Conservation (phyloP, 2,329 filamentous ascomycete genomes). For the Trichoderma brevicompactum region DNA sequence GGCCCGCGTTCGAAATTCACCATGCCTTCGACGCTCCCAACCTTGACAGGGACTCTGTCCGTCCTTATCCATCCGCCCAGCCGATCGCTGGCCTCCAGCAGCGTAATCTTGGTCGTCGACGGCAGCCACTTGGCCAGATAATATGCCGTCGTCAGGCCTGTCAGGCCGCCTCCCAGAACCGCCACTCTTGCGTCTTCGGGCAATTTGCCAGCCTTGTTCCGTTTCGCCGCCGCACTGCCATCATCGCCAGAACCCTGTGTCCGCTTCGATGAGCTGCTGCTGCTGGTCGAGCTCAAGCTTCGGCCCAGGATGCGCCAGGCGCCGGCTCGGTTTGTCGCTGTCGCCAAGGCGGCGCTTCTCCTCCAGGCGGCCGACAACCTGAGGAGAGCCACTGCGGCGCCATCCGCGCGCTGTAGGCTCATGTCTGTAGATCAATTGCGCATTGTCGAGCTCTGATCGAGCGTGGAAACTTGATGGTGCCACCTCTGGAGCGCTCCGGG, state of each 20-base stretch:
- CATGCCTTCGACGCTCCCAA: slow-evolving; percentile 56
- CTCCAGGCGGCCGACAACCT: slow-evolving; percentile 33
- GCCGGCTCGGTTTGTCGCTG: slow-evolving; percentile 7
- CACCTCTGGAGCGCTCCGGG: slow-evolving; percentile 15
- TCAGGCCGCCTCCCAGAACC: slow-evolving; percentile 80
- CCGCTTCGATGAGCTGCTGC: neutral
- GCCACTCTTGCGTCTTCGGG: slow-evolving; percentile 52
- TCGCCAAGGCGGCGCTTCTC: slow-evolving; percentile 16
- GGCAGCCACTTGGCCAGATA: slow-evolving; percentile 73
- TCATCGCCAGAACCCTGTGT: neutral
- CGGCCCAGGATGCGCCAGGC: slow-evolving; percentile 8
- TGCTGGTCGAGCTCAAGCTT: neutral
- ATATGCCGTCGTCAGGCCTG: slow-evolving; percentile 77
- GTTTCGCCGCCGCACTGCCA: neutral
- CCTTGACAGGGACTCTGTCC: slow-evolving; percentile 59
- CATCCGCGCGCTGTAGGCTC: slow-evolving; percentile 38
- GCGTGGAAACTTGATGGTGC: slow-evolving; percentile 10
- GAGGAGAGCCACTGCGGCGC: slow-evolving; percentile 37
- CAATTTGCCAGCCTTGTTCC: slow-evolving; percentile 11
- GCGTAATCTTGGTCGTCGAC: slow-evolving; percentile 67
- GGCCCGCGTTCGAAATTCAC: slow-evolving; percentile 85
- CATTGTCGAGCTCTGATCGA: slow-evolving; percentile 33
- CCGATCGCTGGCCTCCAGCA: slow-evolving; percentile 74
- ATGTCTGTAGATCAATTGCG: slow-evolving; percentile 40
- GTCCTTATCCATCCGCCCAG: slow-evolving; percentile 87